A percentile compares a stretch with the other conserved stretches of the same genome.
These are phyloP conservation scores for Cercospora janseana DNA, from an alignment of 2,329 filamentous ascomycete genomes.

Conservation along the genomic window DNA sequence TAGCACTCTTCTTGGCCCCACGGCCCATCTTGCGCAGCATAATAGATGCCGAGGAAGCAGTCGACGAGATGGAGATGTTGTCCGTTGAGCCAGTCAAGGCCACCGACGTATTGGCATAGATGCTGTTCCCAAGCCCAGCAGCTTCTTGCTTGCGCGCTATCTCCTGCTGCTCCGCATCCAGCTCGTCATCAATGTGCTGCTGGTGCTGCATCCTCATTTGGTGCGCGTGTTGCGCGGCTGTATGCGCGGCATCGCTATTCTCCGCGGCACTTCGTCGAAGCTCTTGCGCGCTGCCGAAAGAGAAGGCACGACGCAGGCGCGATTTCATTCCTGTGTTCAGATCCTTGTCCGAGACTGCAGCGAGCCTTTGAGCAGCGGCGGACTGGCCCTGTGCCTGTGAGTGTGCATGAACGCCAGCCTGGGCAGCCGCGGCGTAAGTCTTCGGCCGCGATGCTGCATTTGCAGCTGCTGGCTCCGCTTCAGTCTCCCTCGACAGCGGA, in stretches of 20 bases:
- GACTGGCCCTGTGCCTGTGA: conserved; percentile 37
- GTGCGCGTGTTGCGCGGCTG: conserved; percentile 27
- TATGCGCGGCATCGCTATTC: conserved; percentile 46
- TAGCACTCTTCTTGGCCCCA: conserved; percentile 91
- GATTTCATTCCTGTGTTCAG: conserved; percentile 78
- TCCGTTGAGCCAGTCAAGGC: conserved; percentile 87
- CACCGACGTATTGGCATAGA: conserved; percentile 71
- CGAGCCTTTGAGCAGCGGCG: conserved; percentile 77
- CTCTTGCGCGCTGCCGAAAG: conserved; percentile 92
- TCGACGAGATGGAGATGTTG: conserved; percentile 88
- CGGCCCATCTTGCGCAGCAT: conserved; percentile 99
- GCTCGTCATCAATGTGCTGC: conserved; percentile 35
- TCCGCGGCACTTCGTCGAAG: conserved; percentile 71
- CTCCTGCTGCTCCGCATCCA: conserved; percentile 81
- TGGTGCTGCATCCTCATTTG: conserved; percentile 33
- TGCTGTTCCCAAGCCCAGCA: conserved; percentile 84
- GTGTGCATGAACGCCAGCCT: conserved; percentile 24
- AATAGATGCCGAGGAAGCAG: conserved; percentile 82
- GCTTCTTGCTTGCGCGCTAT: conserved; percentile 93
- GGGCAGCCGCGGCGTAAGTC: conserved; percentile 36
- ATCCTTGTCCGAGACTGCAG: conserved; percentile 82
- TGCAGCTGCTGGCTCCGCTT: conserved; percentile 29
- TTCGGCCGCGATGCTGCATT: conserved; percentile 32
- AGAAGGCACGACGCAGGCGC: conserved; percentile 84
- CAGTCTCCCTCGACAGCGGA: conserved; percentile 48